Evolutionary conservation across 345 rosid species (phyloP), one percentile per base, ranked within the genome.

Genomic region (Pistacia vera): DNA sequence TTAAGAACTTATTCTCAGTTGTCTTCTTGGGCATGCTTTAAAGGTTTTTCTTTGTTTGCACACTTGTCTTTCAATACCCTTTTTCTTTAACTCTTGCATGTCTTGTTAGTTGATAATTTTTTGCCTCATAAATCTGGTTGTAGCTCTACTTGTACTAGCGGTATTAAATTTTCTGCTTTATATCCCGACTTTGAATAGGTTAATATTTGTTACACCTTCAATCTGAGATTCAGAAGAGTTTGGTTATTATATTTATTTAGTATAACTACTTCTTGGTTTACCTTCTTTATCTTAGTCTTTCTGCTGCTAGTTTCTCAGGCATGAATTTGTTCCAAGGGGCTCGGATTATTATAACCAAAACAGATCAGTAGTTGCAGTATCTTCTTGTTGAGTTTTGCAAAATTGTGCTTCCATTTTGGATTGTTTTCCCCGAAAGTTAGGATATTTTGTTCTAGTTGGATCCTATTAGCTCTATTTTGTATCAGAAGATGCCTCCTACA

Each of bases 401-500:
- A 28, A 33, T 73, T 63, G 59, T 63, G 30, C 13, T 60, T 44
- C 60, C 12, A 63, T 14, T 41, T 71, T 71, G 57, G 48, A 49
- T 46, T 55, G 28, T 28, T 30, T 70, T 65, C 12, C 49, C 76
- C 1, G 25, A n/a, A 44, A 51, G 9, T 44, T 72, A 68, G 41
- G 61, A 55, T 68, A n/a, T 73, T 30, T 61, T 30, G 33, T 59
- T 60, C 20, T 48, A 25, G 28, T 55, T 67, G 18, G 35, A 46
- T 49, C 63, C 5, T 49, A 33, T 56, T 22, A 33, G 20, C 18
- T 38, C 18, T 63, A 16, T 49, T 44, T 52, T n/a, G 12, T 36
- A 54, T 14, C 77, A 51, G 12, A 74, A 58, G 69, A 88, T 92
- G 98, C 83, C 93, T 76, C 97, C 93, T 25, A 81, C 82, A 10